Conservation (phyloP, 2,329 filamentous ascomycete genomes). For the Aspergillus sp. region DNA sequence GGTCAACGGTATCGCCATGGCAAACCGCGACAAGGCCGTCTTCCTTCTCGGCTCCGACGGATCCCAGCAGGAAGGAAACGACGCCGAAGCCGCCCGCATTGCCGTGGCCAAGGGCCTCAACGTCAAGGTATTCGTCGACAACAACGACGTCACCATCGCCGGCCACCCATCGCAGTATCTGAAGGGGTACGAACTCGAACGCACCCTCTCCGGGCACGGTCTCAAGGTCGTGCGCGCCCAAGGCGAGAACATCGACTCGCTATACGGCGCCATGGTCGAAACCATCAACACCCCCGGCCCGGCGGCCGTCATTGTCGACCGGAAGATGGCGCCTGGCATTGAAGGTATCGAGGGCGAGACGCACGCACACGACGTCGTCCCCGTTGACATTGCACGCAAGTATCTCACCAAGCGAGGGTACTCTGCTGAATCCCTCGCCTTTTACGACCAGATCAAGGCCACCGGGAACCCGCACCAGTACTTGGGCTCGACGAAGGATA, state of each 20-base stretch:
- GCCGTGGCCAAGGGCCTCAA: conserved; percentile 39
- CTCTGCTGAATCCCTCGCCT: conserved; percentile 30
- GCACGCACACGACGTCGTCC: conserved; percentile 40
- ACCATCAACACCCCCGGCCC: conserved; percentile 35
- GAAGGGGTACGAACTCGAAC: conserved; percentile 34
- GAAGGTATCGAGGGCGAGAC: conserved; percentile 35
- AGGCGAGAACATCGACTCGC: conserved; percentile 39
- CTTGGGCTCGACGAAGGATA: conserved; percentile 35
- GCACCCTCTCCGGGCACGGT: conserved; percentile 38
- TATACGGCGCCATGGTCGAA: conserved; percentile 34
- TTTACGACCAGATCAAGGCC: conserved; percentile 36
- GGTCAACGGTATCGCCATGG: conserved; percentile 40
- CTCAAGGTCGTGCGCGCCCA: conserved; percentile 35
- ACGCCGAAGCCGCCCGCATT: conserved; percentile 41
- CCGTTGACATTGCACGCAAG: conserved; percentile 36
- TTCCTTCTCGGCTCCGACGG: conserved; percentile 41
- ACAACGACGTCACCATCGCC: conserved; percentile 44
- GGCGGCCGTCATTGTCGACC: conserved; percentile 30
- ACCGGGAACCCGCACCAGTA: conserved; percentile 34
- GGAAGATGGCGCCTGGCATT: conserved; percentile 40
- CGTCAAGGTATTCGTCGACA: conserved; percentile 41
- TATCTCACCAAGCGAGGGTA: conserved; percentile 41
- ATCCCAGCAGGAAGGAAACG: conserved; percentile 44
- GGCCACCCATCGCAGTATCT: conserved; percentile 42
- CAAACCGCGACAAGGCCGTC: conserved; percentile 37